These are phyloP conservation scores for Ceratobasidium sp. DNA, from an alignment of 1,284 basidiomycete genomes.

Conservation along the genomic window DNA sequence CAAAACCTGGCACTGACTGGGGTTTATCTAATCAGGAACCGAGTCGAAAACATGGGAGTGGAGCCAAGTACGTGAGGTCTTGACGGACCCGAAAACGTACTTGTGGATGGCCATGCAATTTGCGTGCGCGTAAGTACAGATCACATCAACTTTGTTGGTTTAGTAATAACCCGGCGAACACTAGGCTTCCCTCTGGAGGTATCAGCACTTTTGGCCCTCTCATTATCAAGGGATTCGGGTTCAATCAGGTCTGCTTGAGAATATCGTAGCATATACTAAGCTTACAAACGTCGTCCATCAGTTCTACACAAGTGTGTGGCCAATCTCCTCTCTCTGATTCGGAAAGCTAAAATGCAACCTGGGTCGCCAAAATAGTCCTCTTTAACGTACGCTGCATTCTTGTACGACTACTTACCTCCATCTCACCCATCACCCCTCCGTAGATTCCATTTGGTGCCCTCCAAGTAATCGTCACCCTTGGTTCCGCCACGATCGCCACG, in stretches of 20 bases:
- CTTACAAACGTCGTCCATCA: neutral
- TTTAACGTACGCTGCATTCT: conserved; percentile 15
- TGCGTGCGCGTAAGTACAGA: conserved; percentile 35
- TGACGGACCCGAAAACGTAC: conserved; percentile 55
- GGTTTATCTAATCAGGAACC: conserved; percentile 45
- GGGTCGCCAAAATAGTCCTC: neutral
- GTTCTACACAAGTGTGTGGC: conserved; percentile 49
- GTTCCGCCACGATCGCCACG: conserved; percentile 59
- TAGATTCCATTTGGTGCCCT: conserved; percentile 62
- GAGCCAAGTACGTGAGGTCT: conserved; percentile 55
- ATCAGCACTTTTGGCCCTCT: conserved; percentile 55
- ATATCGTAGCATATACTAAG: neutral
- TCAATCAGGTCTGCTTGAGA: conserved; percentile 46
- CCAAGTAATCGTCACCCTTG: conserved; percentile 59
- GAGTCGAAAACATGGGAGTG: conserved; percentile 55
- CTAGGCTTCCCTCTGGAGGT: conserved; percentile 54
- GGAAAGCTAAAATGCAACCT: neutral
- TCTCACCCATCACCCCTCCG: neutral
- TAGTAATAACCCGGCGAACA: conserved; percentile 45
- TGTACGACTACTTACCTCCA: too few species aligned
- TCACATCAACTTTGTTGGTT: too few species aligned
- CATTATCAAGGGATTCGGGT: conserved; percentile 49
- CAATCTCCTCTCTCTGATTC: conserved; percentile 17
- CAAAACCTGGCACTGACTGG: neutral
- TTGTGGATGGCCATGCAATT: conserved; percentile 50